Evolutionary conservation across 2,329 filamentous ascomycete genomes (phyloP), one percentile per base, ranked within the genome.

Genomic region (Metarhizium anisopliae): DNA sequence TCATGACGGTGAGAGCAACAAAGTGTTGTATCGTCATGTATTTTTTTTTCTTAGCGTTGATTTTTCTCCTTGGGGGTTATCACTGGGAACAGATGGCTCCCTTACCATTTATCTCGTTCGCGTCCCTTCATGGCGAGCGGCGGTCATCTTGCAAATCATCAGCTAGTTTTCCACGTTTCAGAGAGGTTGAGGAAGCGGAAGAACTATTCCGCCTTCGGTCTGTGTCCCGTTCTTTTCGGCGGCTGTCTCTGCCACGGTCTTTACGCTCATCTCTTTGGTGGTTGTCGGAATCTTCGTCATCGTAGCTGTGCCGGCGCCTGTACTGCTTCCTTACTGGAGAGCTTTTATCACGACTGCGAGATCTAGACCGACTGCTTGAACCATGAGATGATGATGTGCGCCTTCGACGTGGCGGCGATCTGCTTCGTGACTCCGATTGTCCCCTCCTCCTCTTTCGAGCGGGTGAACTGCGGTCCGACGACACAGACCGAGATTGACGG

Each of bases 141-240:
- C 61, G 51, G 58, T 64, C 63, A 65, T 67, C 68, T 69, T 70
- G 64, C 60, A 60, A 76, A 77, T 70, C 70, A 82, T 84, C 81
- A 83, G 77, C 79, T 68, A 75, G 76, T 70, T 72, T 80, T 69
- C 75, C 69, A 72, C 72, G 76, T 66, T 68, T 68, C 67, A 72
- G 74, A 68, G 76, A 73, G 65, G 71, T 70, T 68, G 76, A 76
- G 65, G 79, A 78, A 66, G 73, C 73, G 60, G 78, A 78, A 60
- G 80, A 81, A 60, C 72, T 73, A 66, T 75, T 80, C 62, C 73
- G 74, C 67, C 76, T 77, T 61, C 73, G 75, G 59, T 58, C 51
- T 59, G 32, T 50, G 38, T 51, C 32, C 59, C 52, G 50, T 30
- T 47, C 52, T 18, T 53, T 40, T 8, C 51, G 43, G 18, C 56